phyloP scores from a whole-genome alignment of 306 rosid genomes.

The Trichosanthes cucumerina region DNA sequence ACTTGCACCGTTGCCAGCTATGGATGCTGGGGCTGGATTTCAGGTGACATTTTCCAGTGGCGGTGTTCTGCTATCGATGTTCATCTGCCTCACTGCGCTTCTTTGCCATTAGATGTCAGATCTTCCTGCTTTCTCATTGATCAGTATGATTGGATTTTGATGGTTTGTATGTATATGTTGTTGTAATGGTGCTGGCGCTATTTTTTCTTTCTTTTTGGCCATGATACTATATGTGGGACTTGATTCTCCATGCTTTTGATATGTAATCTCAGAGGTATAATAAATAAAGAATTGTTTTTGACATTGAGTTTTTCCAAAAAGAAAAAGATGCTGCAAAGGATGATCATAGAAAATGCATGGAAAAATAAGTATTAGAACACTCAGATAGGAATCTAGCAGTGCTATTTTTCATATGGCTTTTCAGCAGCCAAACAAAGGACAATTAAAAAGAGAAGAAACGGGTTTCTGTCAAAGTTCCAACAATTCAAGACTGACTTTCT shows the following conservation, averaged over 20 bases:
- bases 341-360: neutral
- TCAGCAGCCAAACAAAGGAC: neutral
- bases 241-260: slow-evolving; percentile 5
- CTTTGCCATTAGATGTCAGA: slow-evolving; percentile 24
- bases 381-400: neutral
- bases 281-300: neutral
- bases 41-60: slow-evolving; percentile 19
- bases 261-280: neutral
- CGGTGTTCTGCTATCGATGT: slow-evolving; percentile 21
- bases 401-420: neutral
- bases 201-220: neutral
- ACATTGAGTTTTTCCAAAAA: neutral
- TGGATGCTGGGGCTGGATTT: slow-evolving; percentile 38
- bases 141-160: neutral
- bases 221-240: neutral
- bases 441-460: neutral
- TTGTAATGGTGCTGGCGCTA: neutral
- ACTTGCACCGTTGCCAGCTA: slow-evolving; percentile 33
- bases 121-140: neutral
- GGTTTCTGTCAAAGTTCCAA: neutral
- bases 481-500: neutral
- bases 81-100: slow-evolving; percentile 26
- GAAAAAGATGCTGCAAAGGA: neutral
- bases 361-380: neutral
- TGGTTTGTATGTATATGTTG: neutral